These are phyloP conservation scores for Sapria himalayana DNA, from an alignment of 345 rosid genomes.

Conservation along the genomic window DNA sequence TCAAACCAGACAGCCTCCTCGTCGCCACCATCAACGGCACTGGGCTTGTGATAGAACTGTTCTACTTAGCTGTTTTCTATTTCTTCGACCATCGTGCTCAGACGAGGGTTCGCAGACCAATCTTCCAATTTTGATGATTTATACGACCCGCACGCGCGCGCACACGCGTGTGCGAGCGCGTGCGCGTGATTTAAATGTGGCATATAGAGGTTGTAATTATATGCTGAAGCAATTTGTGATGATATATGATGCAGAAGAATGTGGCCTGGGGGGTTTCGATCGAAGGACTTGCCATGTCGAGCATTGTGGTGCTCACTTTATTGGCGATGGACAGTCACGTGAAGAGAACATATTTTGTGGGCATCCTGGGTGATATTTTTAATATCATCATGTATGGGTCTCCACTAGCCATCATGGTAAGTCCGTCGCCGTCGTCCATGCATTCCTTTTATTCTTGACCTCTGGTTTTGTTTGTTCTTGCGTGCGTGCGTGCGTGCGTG, in stretches of 20 bases:
- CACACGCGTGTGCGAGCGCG: slow-evolving; percentile 6
- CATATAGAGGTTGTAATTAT: neutral
- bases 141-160: neutral
- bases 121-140: neutral
- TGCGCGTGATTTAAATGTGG: too few relatives aligned
- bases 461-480: neutral
- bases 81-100: slow-evolving; percentile 13
- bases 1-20: slow-evolving; percentile 36
- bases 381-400: slow-evolving; percentile 40
- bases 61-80: slow-evolving; percentile 32
- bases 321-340: slow-evolving; percentile 15
- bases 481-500: too few relatives aligned
- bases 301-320: slow-evolving; percentile 19
- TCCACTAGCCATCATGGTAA: slow-evolving; percentile 56
- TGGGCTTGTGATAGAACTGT: slow-evolving; percentile 37
- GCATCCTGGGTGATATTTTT: slow-evolving; percentile 18
- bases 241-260: slow-evolving; percentile 12
- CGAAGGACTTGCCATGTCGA: slow-evolving; percentile 26
- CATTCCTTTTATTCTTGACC: neutral
- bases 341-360: slow-evolving; percentile 29
- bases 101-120: slow-evolving; percentile 17
- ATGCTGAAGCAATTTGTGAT: neutral
- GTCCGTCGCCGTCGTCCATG: neutral
- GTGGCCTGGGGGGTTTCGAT: slow-evolving; percentile 11
- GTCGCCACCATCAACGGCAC: slow-evolving; percentile 37